phyloP scores from a whole-genome alignment of 2,329 filamentous ascomycete genomes.

The Hypoxylon sp. region DNA sequence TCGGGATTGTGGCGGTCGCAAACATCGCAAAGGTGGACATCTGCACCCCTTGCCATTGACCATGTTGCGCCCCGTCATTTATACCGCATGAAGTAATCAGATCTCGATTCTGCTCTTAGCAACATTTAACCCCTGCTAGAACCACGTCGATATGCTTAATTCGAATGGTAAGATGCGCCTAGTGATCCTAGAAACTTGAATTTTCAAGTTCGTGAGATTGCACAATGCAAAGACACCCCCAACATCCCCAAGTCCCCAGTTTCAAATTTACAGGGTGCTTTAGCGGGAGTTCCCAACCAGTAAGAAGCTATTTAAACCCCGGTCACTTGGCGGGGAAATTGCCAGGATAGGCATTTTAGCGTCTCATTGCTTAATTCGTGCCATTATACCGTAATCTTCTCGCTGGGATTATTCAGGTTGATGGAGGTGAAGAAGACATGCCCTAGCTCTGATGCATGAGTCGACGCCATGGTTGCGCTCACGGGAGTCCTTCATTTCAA shows the following conservation, averaged over 20 bases:
- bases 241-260: slow-evolving; percentile 32
- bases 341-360: slow-evolving; percentile 12
- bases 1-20: slow-evolving; percentile 13
- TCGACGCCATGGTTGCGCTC: slow-evolving; percentile 2
- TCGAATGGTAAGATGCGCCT: slow-evolving; percentile 35
- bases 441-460: slow-evolving; percentile 7
- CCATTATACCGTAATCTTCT: slow-evolving; percentile 24
- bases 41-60: slow-evolving; percentile 15
- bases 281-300: slow-evolving; percentile 29
- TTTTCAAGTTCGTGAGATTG: slow-evolving; percentile 50
- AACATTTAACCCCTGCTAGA: slow-evolving; percentile 18
- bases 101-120: slow-evolving; percentile 5
- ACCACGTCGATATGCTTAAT: slow-evolving; percentile 35
- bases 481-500: slow-evolving; percentile 33
- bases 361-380: slow-evolving; percentile 17
- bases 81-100: slow-evolving; percentile 42
- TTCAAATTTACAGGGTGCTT: slow-evolving; percentile 16
- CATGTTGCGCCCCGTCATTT: slow-evolving; percentile 39
- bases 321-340: slow-evolving; percentile 30
- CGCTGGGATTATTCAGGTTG: slow-evolving; percentile 16
- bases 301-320: slow-evolving; percentile 29
- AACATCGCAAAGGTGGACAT: slow-evolving; percentile 6
- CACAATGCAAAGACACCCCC: slow-evolving; percentile 45
- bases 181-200: slow-evolving; percentile 37
- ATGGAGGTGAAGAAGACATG: background rate